Conservation (phyloP, 2,329 filamentous ascomycete species). For the Epichloe amarillans region DNA sequence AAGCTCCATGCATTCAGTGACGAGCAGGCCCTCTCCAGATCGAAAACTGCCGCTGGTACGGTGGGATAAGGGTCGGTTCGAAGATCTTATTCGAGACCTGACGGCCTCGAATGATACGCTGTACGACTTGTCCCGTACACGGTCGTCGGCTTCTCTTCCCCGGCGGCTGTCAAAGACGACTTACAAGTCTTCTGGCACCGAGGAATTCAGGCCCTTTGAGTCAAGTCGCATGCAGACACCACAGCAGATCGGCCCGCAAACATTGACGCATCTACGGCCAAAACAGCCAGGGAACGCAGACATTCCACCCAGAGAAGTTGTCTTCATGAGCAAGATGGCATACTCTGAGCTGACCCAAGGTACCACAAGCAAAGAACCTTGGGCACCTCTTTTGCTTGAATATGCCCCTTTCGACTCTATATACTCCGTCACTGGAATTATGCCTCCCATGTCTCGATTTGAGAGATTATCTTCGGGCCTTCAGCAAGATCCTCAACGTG, state of each 20-base stretch:
- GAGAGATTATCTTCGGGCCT: conserved; percentile 48
- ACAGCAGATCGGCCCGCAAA: conserved; percentile 42
- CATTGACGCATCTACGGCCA: conserved; percentile 34
- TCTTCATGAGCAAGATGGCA: conserved; percentile 35
- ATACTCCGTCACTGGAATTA: conserved; percentile 47
- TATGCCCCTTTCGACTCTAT: conserved; percentile 54
- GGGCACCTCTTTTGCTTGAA: conserved; percentile 52
- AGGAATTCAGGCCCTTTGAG: conserved; percentile 40
- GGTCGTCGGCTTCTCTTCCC: conserved; percentile 31
- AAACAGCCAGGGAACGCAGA: conserved; percentile 23
- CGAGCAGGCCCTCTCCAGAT: conserved; percentile 31
- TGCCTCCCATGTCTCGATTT: conserved; percentile 50
- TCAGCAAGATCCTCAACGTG: conserved; percentile 37
- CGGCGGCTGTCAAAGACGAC: conserved; percentile 17
- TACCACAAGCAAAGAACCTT: conserved; percentile 29
- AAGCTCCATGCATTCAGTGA: conserved; percentile 36
- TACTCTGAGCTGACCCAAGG: conserved; percentile 34
- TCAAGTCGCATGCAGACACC: conserved; percentile 49
- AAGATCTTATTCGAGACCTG: conserved; percentile 60
- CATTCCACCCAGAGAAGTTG: conserved; percentile 30
- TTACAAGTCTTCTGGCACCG: conserved; percentile 22
- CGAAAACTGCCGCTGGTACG: conserved; percentile 43
- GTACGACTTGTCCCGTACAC: conserved; percentile 59
- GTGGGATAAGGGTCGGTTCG: conserved; percentile 61
- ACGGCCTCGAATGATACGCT: conserved; percentile 69